Conservation (phyloP, 1,139 yeast species). For the Yamadazyma friedrichii region DNA sequence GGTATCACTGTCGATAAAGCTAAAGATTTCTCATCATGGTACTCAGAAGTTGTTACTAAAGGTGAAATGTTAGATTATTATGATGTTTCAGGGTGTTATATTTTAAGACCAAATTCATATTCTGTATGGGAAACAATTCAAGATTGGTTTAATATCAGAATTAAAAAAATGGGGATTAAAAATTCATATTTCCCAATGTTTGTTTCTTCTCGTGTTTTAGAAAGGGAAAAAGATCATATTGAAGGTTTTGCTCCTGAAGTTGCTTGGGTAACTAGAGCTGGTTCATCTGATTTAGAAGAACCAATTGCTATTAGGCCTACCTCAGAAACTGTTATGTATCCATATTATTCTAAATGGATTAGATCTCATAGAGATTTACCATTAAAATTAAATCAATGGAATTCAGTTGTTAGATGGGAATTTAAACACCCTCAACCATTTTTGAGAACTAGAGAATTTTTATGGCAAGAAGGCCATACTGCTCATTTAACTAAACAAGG, state of each 20-base stretch:
- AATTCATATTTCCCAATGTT: constrained; percentile 99
- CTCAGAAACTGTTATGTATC: constrained; percentile 99
- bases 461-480: constrained; percentile 99
- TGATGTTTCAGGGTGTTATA: constrained; percentile 98
- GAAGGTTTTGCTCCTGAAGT: constrained; percentile 99
- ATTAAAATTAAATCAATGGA: constrained; percentile 96
- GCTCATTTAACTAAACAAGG: constrained; percentile 83
- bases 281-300: constrained; percentile 90
- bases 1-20: constrained; percentile 95
- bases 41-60: constrained; percentile 90
- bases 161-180: constrained; percentile 86
- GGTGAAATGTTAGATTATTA: constrained; percentile 98
- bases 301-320: constrained; percentile 99
- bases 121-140: constrained; percentile 94
- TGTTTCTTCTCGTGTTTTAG: constrained; percentile 87
- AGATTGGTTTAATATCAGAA: constrained; percentile 75
- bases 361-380: constrained; percentile 98
- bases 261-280: constrained; percentile 99
- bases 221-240: constrained; percentile 96
- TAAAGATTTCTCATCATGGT: constrained; percentile 94
- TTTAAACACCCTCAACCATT: constrained; percentile 99
- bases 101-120: constrained; percentile 94
- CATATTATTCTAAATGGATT: constrained; percentile 98
- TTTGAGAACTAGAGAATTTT: constrained; percentile 95
- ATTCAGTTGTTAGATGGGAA: constrained; percentile 99